Conservation (phyloP, 345 rosid species). For the Psidium friedrichsthalianum region DNA sequence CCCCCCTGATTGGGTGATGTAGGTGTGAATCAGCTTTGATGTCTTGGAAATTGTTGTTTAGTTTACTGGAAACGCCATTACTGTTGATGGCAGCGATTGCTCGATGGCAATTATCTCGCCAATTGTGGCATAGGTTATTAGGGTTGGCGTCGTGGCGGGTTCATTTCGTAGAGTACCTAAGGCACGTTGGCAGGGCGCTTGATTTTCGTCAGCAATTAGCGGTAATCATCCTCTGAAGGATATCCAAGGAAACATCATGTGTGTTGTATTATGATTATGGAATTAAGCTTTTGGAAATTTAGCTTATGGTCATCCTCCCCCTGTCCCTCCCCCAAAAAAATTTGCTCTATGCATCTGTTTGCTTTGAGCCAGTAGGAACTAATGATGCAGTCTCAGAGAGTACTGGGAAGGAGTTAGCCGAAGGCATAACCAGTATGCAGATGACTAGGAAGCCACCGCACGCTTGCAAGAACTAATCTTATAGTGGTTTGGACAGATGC, state of each 20-base stretch:
- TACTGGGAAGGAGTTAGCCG: neutral
- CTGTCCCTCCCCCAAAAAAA: neutral
- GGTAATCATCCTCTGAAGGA: neutral
- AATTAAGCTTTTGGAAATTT: neutral
- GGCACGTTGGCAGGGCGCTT: neutral
- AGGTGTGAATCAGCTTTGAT: neutral
- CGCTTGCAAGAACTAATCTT: neutral
- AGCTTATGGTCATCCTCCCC: neutral
- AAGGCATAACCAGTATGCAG: neutral
- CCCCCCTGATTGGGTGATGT: neutral
- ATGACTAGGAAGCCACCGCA: neutral
- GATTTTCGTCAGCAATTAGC: neutral
- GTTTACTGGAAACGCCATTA: neutral
- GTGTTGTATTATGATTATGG: neutral
- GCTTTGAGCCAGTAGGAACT: neutral
- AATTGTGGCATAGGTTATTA: neutral
- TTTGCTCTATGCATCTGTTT: neutral
- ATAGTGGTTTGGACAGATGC: neutral
- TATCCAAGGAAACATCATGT: neutral
- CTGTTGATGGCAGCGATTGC: neutral
- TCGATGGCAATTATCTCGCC: neutral
- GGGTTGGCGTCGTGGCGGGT: neutral
- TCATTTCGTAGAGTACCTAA: neutral
- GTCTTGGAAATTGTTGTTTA: neutral
- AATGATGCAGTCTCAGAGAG: neutral